Conservation (phyloP, 2,329 filamentous ascomycete species). For the Cladosporium sp. region DNA sequence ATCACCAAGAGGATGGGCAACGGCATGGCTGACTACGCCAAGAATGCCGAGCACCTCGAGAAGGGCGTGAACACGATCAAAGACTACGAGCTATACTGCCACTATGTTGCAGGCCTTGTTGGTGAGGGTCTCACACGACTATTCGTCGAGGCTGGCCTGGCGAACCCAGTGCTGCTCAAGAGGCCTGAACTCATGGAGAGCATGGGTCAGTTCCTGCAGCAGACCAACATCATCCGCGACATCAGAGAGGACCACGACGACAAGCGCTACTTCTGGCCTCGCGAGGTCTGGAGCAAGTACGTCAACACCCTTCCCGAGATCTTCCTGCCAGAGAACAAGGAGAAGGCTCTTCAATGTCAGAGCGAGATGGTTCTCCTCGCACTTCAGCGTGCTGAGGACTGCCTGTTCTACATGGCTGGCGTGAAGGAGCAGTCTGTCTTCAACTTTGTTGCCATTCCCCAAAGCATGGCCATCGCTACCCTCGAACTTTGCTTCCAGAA, state of each 20-base stretch:
- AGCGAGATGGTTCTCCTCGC: conserved; percentile 95
- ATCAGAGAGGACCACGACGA: conserved; percentile 87
- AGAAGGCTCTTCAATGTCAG: conserved; percentile 77
- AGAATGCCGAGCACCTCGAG: conserved; percentile 71
- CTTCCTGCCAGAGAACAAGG: conserved; percentile 76
- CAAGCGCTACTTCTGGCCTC: conserved; percentile 88
- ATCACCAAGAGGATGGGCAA: conserved; percentile 95
- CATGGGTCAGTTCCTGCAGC: conserved; percentile 97
- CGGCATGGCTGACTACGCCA: conserved; percentile 94
- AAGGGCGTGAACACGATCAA: conserved; percentile 79
- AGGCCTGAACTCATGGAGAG: conserved; percentile 82
- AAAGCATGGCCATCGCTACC: conserved; percentile 96
- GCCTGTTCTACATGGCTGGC: conserved; percentile 95
- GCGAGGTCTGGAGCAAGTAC: conserved; percentile 95
- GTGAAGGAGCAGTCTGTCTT: conserved; percentile 95
- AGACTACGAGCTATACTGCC: conserved; percentile 96
- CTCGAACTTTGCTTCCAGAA: conserved; percentile 92
- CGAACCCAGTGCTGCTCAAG: conserved; percentile 79
- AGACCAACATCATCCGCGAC: conserved; percentile 98
- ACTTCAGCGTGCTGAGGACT: conserved; percentile 83
- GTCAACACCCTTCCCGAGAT: conserved; percentile 87
- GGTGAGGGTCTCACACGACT: conserved; percentile 88
- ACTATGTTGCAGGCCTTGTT: conserved; percentile 98
- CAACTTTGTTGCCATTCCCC: conserved; percentile 97
- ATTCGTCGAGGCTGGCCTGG: conserved; percentile 83